phyloP scores from a whole-genome alignment of 2,329 filamentous ascomycete genomes.

The Aspergillus pseudonomiae region DNA sequence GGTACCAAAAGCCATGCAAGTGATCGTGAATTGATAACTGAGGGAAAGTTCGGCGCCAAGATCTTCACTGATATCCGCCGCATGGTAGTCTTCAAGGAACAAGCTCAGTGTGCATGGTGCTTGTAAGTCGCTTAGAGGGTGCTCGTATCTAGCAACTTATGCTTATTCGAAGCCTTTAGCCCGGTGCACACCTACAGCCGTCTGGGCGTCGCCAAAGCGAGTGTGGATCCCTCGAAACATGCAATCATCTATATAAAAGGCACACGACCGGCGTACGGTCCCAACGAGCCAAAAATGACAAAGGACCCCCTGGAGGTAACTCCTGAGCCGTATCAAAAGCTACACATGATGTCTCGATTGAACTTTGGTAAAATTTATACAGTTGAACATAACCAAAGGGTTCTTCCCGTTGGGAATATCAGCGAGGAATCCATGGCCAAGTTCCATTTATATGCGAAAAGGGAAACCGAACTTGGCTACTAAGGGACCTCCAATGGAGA shows the following conservation, averaged over 20 bases:
- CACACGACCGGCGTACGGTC: constrained; percentile 12
- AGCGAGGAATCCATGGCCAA: constrained; percentile 27
- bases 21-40: constrained; percentile 9
- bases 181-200: constrained; percentile 45
- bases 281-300: constrained; percentile 33
- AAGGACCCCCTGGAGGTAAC: constrained; percentile 43
- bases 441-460: constrained; percentile 25
- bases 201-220: constrained; percentile 40
- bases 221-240: constrained; percentile 41
- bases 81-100: constrained; percentile 36
- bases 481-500: background rate
- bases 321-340: constrained; percentile 23
- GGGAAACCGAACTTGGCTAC: constrained; percentile 7
- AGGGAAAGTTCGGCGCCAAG: constrained; percentile 22
- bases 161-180: constrained; percentile 25
- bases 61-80: constrained; percentile 36
- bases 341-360: constrained; percentile 41
- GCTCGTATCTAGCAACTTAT: background rate
- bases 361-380: constrained; percentile 47
- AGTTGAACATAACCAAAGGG: constrained; percentile 48
- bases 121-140: constrained; percentile 29
- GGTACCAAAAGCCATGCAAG: constrained; percentile 15
- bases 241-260: constrained; percentile 40
- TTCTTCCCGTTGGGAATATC: constrained; percentile 43
- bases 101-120: constrained; percentile 34